Evolutionary conservation across 1,139 yeast species (phyloP).

Genomic region (Wickerhamiella infanticola): DNA sequence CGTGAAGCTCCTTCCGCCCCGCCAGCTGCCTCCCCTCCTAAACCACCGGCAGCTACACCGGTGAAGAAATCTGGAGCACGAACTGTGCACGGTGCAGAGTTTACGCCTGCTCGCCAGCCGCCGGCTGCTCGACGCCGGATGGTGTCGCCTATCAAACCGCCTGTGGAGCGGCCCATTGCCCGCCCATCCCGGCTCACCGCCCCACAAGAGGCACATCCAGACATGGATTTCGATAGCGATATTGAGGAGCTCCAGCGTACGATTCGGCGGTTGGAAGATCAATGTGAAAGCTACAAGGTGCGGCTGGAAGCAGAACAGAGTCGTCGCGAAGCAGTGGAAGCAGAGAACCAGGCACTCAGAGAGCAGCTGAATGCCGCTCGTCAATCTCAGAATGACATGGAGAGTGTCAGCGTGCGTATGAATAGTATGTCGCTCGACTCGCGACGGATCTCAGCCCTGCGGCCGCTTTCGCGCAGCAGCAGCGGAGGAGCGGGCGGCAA

Average conservation of each 20-base stretch:
- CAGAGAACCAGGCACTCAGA: not conserved
- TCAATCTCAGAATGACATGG: not conserved
- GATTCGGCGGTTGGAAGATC: not conserved
- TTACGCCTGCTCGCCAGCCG: slow-evolving; percentile 12
- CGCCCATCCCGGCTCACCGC: not conserved
- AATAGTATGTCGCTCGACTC: not conserved
- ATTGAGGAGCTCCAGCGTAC: slow-evolving; percentile 4
- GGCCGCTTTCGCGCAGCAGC: not conserved
- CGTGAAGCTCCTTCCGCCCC: not conserved
- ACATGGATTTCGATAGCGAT: not conserved
- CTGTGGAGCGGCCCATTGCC: not conserved
- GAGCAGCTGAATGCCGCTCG: not conserved
- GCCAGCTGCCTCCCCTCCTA: not conserved
- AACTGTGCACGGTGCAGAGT: slow-evolving; percentile 9
- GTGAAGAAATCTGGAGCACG: slow-evolving; percentile 11
- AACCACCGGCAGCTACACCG: slow-evolving; percentile 9
- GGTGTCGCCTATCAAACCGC: not conserved
- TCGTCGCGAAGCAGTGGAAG: not conserved
- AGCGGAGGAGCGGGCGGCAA: not conserved
- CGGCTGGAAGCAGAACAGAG: slow-evolving; percentile 6
- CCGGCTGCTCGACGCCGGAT: slow-evolving; percentile 11
- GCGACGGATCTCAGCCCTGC: not conserved
- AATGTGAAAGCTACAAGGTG: not conserved
- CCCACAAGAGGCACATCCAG: not conserved
- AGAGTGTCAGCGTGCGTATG: not conserved